Evolutionary conservation across 345 rosid genomes (phyloP), one percentile per base, ranked within the genome.

Genomic region (Gossypium stocksii): DNA sequence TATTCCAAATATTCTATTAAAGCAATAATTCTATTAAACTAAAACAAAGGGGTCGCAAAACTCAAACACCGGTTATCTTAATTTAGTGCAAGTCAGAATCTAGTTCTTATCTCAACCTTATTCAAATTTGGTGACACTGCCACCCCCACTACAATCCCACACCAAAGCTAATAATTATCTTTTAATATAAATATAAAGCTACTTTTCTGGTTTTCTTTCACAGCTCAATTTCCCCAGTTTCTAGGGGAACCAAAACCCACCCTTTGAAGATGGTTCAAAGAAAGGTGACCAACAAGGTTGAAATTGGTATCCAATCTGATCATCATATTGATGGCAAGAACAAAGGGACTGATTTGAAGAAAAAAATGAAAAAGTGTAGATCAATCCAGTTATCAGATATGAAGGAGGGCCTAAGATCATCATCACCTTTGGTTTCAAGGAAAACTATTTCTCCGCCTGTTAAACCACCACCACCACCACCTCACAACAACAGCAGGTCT

Each of bases 261-360:
- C 72, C 83, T 74, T 77, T 77, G 81, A 84, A 83, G 81, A 94
- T 94, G 97, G 97, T 94, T 23, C 98, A 89, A 63, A 89, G 87
- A 77, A 92, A 88, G 89, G 74, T 80, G 62, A 74, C 74, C 80
- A 74, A 48, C 72, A 84, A 82, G 87, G 86, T 82, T 90, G 92
- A 82, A 41, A 79, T 79, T 90, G 91, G 82, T 29, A 77, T 78
- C 81, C 85, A 89, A 79, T 81, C 86, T 82, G 83, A 79, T 70
- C 85, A 73, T 76, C 85, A 71, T 77, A 66, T 74, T 70, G 91
- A 90, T 76, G 89, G 84, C 74, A 94, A 84, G 84, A 89, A 43
- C 77, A 87, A 85, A 85, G 89, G 84, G 78, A 78, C 87, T 22
- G 93, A 89, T 45, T 81, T 89, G 90, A 88, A 83, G 85, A 92